These are phyloP conservation scores for Graphilbum sp. DNA, from an alignment of 2,329 filamentous ascomycete species.

Conservation along the genomic window DNA sequence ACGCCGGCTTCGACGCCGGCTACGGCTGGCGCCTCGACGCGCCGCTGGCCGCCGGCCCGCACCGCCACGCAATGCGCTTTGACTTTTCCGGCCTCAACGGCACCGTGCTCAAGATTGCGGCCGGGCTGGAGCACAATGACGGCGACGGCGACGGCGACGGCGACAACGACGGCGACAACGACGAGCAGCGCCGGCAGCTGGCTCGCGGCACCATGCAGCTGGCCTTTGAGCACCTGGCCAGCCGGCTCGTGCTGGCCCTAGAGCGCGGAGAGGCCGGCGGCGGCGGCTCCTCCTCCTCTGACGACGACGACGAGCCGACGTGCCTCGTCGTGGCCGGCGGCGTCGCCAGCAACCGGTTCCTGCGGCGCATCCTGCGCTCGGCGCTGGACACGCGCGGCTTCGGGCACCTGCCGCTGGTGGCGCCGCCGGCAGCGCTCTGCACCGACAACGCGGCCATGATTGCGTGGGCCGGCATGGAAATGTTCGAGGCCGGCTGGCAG, in stretches of 20 bases:
- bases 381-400: constrained; percentile 52
- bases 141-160: constrained; percentile 13
- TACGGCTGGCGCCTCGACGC: constrained; percentile 49
- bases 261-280: constrained; percentile 12
- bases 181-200: constrained; percentile 39
- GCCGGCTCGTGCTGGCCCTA: constrained; percentile 55
- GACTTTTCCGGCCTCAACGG: constrained; percentile 56
- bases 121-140: neutral
- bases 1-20: constrained; percentile 12
- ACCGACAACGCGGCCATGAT: constrained; percentile 98
- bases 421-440: constrained; percentile 64
- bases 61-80: constrained; percentile 41
- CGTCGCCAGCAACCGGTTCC: constrained; percentile 70
- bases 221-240: constrained; percentile 75
- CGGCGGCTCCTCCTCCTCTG: neutral
- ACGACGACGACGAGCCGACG: too few species aligned
- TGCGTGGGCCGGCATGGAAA: constrained; percentile 82
- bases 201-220: constrained; percentile 62
- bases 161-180: constrained; percentile 13
- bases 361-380: constrained; percentile 46
- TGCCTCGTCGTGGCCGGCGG: constrained; percentile 73
- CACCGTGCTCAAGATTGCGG: constrained; percentile 25
- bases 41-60: constrained; percentile 35
- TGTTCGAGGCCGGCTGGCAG: constrained; percentile 65
- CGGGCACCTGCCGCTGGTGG: constrained; percentile 41